Evolutionary conservation across 148 eudicot genomes (phyloP), one percentile per base, ranked within the genome.

Genomic region (Salicornia ramosissima): DNA sequence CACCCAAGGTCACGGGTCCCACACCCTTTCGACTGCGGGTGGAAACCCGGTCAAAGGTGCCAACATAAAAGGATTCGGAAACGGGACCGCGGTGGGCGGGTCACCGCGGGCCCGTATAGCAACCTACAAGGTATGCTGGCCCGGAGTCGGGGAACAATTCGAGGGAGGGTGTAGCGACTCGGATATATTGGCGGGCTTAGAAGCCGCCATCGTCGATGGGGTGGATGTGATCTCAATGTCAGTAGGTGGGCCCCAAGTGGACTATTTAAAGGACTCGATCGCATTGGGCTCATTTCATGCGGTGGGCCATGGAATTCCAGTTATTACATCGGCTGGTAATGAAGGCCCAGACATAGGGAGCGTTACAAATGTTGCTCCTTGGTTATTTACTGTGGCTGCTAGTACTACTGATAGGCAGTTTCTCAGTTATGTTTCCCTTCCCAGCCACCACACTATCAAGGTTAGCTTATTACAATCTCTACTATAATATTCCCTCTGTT

Each of bases 81-180:
- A 30, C 12, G 74, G 79, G 24, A 70, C 71, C 0, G 74, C 42
- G 42, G 45, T 39, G 31, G 79, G 79, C 1, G 79, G 79, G 29
- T 65, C 79, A 16, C 74, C 79, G 1, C 46, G 40, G 6, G 79
- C 74, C 13, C 45, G 74, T 2, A 55, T 76, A 5, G 79, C 65
- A 1, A 31, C 71, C 45, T 76, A 76, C 74, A 76, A 76, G 70
- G 74, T 49, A 7, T 76, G 79, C 24, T 76, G 79, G 74, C 72
- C 63, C 7, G 39, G 46, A 0, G 1, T 30, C 24, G 21, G 36
- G 10, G 45, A 31, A 0, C 21, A 22, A 10, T 19, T 18, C 10
- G 69, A n/a, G n/a, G n/a, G 53, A 34, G 53, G 53, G 10, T 76
- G 79, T 29, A 29, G 13, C 16, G 74, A 70, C 26, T 15, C 57